A percentile compares a stretch with the other conserved stretches of the same genome.
Evolutionary conservation across 805 yeast genomes (phyloP).

Genomic region (Saccharomycopsis babjevae): DNA sequence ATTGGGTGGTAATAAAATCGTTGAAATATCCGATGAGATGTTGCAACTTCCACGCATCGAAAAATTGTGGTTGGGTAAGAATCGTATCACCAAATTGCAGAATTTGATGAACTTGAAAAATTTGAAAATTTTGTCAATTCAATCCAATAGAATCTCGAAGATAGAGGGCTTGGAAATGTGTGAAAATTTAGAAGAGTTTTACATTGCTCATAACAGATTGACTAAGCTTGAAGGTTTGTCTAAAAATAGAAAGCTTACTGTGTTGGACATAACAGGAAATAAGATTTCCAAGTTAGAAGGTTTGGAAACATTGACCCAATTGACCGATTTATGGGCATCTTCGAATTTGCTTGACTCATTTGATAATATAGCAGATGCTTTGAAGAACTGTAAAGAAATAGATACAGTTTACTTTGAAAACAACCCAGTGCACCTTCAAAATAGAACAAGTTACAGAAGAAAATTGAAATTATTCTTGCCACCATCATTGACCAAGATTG

Average conservation of each 20-base stretch:
- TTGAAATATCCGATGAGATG: slow-evolving; percentile 45
- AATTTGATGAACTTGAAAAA: slow-evolving; percentile 51
- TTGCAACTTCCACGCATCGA: slow-evolving; percentile 44
- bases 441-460: slow-evolving; percentile 76
- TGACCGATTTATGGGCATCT: slow-evolving; percentile 94
- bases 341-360: slow-evolving; percentile 60
- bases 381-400: slow-evolving; percentile 50
- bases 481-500: slow-evolving; percentile 69
- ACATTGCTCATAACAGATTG: slow-evolving; percentile 78
- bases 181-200: slow-evolving; percentile 70
- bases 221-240: slow-evolving; percentile 69
- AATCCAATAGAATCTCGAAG: slow-evolving; percentile 69
- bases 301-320: slow-evolving; percentile 49
- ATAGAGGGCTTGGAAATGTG: slow-evolving; percentile 74
- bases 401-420: slow-evolving; percentile 93
- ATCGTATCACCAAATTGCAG: slow-evolving; percentile 55
- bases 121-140: slow-evolving; percentile 73
- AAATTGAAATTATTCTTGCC: slow-evolving; percentile 68
- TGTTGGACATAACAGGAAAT: slow-evolving; percentile 77
- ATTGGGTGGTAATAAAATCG: slow-evolving; percentile 79
- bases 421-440: slow-evolving; percentile 55
- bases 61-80: slow-evolving; percentile 90
- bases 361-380: slow-evolving; percentile 55
- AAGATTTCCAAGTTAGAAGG: slow-evolving; percentile 51
- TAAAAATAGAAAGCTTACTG: slow-evolving; percentile 51